Conservation (phyloP, 164 flowering plant species). For the Aristolochia contorta region DNA sequence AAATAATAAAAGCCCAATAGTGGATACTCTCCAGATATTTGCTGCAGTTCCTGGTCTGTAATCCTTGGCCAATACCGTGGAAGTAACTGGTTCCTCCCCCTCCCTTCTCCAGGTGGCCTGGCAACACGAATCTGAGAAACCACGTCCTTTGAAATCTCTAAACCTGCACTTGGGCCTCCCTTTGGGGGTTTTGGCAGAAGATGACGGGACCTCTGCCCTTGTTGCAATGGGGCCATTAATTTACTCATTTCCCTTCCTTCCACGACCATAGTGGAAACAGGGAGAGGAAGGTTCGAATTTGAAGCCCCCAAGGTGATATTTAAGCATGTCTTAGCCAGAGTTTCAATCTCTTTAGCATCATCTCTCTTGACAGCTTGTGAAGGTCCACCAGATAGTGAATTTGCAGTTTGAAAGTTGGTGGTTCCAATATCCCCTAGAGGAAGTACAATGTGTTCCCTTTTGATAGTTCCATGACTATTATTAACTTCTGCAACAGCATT, state of each 20-base stretch:
- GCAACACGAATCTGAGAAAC: conserved; percentile 59
- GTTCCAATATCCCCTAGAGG: conserved; percentile 30
- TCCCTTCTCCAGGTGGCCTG: conserved; percentile 93
- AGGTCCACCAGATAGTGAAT: conserved; percentile 23
- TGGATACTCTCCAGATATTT: conserved; percentile 98
- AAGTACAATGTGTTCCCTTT: conserved; percentile 38
- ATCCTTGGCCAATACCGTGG: conserved; percentile 98
- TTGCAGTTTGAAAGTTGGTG: conserved; percentile 21
- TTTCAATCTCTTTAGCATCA: conserved; percentile 20
- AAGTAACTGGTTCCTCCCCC: conserved; percentile 81
- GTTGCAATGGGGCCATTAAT: conserved; percentile 33
- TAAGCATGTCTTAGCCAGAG: conserved; percentile 46
- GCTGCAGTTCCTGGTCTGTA: conserved; percentile 87
- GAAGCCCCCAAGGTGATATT: conserved; percentile 39
- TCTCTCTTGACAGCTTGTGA: conserved; percentile 30
- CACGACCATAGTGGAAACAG: conserved; percentile 16
- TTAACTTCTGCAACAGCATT: conserved; percentile 22
- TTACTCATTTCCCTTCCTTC: conserved; percentile 41
- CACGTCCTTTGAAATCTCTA: conserved; percentile 33
- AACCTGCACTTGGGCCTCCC: conserved; percentile 23
- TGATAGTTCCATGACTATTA: conserved; percentile 26
- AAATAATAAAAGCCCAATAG: neutral
- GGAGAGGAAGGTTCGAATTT: conserved; percentile 15
- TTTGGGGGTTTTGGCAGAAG: conserved; percentile 59
- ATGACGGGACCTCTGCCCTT: conserved; percentile 50